A percentile compares a stretch with the other conserved stretches of the same genome.
phyloP scores from a whole-genome alignment of 163 green algal genomes.

The Scenedesmus sp. region DNA sequence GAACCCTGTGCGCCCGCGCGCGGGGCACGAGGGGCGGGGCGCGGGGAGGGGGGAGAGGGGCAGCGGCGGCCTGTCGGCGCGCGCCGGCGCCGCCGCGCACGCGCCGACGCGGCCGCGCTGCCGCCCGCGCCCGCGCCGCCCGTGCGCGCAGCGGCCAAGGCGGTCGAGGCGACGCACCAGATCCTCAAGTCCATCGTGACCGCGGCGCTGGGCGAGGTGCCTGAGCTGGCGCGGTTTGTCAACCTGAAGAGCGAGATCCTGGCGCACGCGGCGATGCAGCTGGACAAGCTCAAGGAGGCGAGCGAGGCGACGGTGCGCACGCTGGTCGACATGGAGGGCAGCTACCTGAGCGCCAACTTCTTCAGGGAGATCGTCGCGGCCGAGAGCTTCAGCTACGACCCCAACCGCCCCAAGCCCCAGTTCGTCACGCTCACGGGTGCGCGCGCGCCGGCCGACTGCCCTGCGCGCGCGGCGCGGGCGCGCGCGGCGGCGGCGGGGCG shows the following conservation, averaged over 20 bases:
- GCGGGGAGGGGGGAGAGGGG: too few relatives aligned
- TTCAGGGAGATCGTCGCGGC: conserved; percentile 90
- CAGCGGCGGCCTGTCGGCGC: too few relatives aligned
- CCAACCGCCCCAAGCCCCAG: conserved; percentile 56
- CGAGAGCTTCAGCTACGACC: conserved; percentile 67
- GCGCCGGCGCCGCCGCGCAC: neutral
- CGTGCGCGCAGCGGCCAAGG: conserved; percentile 44
- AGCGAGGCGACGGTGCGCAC: conserved; percentile 78
- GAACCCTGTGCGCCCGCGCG: conserved; percentile 68
- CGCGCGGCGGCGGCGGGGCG: too few relatives aligned
- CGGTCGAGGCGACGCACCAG: conserved; percentile 64
- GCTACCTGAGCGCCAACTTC: conserved; percentile 94
- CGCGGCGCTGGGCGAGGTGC: conserved; percentile 64
- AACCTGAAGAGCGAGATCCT: conserved; percentile 72
- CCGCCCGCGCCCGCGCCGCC: too few relatives aligned
- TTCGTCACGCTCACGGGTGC: conserved; percentile 65
- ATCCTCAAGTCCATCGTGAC: conserved; percentile 75
- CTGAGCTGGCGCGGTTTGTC: conserved; percentile 66
- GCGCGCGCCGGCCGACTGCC: neutral
- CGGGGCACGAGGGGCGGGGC: too few relatives aligned
- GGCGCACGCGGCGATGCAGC: conserved; percentile 55
- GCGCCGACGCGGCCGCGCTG: too few relatives aligned
- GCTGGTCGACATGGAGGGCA: conserved; percentile 93
- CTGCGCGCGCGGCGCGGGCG: too few relatives aligned
- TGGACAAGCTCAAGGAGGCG: conserved; percentile 70